Base-by-base conservation (phyloP, 179 eudicot genomes). In the Nepenthes alata region DNA sequence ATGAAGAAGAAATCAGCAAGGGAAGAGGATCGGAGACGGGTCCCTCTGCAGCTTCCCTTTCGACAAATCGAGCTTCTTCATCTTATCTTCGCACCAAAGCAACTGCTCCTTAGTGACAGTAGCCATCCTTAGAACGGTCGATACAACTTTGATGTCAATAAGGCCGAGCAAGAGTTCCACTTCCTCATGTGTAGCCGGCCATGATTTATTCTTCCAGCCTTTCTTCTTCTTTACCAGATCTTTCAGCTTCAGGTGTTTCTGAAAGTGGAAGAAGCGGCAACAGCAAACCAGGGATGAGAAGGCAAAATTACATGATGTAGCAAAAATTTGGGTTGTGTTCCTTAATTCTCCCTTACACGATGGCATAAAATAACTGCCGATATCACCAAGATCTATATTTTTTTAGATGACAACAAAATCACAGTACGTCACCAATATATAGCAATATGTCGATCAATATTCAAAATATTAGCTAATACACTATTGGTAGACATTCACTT, bases 41-140 rank as follows among this genome's bases (percentile, higher is more conserved):
- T 93, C 88, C 70, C 95, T 76, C 68, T 73, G 91, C 62, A 94
- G 82, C 77, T 78, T 89, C 25, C 91, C 86, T 37, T 77, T 76
- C 8, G 74, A 53, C 59, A 94, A 61, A 48, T 68, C 70, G 11
- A 94, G 74, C 66, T 87, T 93, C 72, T 77, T 77, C 85, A 85
- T 76, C 78, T 90, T 94, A 52, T 85, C 96, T 78, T 90, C 96
- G 45, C 96, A 90, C 99, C 99, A 94, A 58, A 87, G 83, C 55
- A 94, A 62, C 62, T 94, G 94, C 13, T 94, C 96, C 61, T 81
- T 82, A 50, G 86, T 90, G 65, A 94, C 78, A 68, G 67, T 82
- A 49, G 36, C 67, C 95, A 84, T 85, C 60, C 86, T 72, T 35
- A 94, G 58, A 44, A 83, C 96, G 71, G 94, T 78, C 3, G 75